A percentile compares a stretch with the other conserved stretches of the same genome.
phyloP scores from a whole-genome alignment of 176 grass and related monocot species.

The Phoenix roebelenii region DNA sequence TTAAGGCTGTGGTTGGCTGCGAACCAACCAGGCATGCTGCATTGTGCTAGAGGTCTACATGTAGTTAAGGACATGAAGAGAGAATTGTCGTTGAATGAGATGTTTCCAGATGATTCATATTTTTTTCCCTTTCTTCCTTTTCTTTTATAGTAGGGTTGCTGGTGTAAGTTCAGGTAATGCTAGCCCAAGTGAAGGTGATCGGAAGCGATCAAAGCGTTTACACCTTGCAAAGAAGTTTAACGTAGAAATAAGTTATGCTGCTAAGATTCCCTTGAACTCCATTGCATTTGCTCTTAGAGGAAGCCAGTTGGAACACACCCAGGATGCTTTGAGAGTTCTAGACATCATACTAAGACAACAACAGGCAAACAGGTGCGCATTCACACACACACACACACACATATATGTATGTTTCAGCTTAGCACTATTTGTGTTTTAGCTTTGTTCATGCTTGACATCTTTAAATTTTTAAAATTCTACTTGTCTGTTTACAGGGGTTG shows the following conservation, averaged over 20 bases:
- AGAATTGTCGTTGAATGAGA: too few relatives aligned
- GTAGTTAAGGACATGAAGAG: too few relatives aligned
- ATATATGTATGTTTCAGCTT: too few relatives aligned
- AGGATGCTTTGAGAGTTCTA: slow-evolving; percentile 69
- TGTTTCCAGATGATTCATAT: not conserved
- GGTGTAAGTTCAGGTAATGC: slow-evolving; percentile 34
- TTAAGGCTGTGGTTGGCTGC: too few relatives aligned
- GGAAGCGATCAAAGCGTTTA: slow-evolving; percentile 50
- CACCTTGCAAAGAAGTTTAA: slow-evolving; percentile 55
- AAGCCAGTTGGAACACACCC: slow-evolving; percentile 41
- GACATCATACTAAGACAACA: slow-evolving; percentile 90
- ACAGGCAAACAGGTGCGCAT: slow-evolving; percentile 48
- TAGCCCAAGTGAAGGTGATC: slow-evolving; percentile 38
- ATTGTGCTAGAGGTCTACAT: too few relatives aligned
- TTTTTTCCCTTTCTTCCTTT: not conserved
- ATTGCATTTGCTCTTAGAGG: slow-evolving; percentile 53
- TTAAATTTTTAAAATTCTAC: too few relatives aligned
- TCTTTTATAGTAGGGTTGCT: not conserved
- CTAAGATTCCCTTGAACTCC: slow-evolving; percentile 65
- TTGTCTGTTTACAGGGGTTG: slow-evolving; percentile 29
- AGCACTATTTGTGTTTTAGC: too few relatives aligned
- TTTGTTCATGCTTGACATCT: too few relatives aligned
- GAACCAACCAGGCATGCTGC: too few relatives aligned
- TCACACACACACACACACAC: too few relatives aligned
- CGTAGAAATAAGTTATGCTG: slow-evolving; percentile 52